Conservation (phyloP, 495 filamentous ascomycete genomes). For the Penicillium pancosmium region DNA sequence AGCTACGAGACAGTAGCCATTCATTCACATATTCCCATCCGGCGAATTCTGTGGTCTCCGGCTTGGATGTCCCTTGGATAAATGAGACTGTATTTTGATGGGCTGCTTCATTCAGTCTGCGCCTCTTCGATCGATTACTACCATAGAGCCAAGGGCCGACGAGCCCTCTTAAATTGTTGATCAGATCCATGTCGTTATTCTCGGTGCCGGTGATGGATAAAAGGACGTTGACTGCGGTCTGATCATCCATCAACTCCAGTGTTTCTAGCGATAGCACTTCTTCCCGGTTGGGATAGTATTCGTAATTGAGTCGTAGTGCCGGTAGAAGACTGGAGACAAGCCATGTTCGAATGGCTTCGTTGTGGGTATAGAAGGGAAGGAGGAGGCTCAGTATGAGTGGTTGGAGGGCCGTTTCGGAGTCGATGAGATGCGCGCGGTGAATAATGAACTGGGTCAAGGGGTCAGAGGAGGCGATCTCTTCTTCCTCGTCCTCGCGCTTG, state of each 20-base stretch:
- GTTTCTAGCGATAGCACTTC: conserved; percentile 61
- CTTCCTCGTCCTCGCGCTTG: conserved; percentile 47
- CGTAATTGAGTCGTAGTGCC: conserved; percentile 76
- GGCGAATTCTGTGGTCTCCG: conserved; percentile 22
- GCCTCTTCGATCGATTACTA: conserved; percentile 61
- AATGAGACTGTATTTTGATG: conserved; percentile 35
- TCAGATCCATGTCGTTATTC: conserved; percentile 49
- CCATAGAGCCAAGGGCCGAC: conserved; percentile 85
- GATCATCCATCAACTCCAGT: conserved; percentile 57
- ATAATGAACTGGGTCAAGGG: conserved; percentile 70
- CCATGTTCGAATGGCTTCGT: conserved; percentile 69
- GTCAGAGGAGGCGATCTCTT: conserved; percentile 51
- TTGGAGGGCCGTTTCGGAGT: conserved; percentile 76
- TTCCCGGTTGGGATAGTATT: conserved; percentile 71
- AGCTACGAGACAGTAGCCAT: conserved; percentile 73
- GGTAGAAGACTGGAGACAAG: conserved; percentile 79
- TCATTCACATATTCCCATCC: conserved; percentile 81
- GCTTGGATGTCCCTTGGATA: conserved; percentile 25
- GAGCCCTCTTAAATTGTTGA: conserved; percentile 72
- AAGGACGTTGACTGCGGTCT: conserved; percentile 65
- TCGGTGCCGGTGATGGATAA: conserved; percentile 63
- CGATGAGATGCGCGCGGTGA: conserved; percentile 73
- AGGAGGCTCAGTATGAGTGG: conserved; percentile 71
- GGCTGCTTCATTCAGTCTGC: conserved; percentile 48
- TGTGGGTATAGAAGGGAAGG: conserved; percentile 72